Percentiles rank a stretch among this genome's conserved stretches.
Evolutionary conservation across 352 stramenopile genomes (phyloP).

Genomic region (Saprolegnia parasitica): DNA sequence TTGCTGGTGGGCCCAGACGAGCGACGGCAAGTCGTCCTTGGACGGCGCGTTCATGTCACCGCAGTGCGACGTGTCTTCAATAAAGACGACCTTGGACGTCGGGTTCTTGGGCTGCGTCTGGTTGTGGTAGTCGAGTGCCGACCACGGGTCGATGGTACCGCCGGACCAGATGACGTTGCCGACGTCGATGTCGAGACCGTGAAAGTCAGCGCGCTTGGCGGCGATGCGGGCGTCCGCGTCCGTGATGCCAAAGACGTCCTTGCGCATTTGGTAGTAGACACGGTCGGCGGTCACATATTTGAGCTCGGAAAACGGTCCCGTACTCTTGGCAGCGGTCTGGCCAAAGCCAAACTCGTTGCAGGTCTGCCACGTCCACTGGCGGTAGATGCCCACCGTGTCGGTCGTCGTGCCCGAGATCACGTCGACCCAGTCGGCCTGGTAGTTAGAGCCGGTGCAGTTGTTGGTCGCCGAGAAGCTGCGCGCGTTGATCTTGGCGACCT

Average conservation of each 20-base stretch:
- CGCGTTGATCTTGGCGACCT: conserved; percentile 15
- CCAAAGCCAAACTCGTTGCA: conserved; percentile 75
- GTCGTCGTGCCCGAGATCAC: conserved; percentile 76
- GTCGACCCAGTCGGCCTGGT: conserved; percentile 59
- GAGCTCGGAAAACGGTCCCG: conserved; percentile 41
- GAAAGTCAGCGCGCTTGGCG: no score
- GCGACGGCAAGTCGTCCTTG: no score
- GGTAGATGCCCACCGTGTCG: conserved; percentile 41
- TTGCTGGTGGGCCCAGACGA: no score
- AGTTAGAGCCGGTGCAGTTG: conserved; percentile 73
- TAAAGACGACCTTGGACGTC: neutral
- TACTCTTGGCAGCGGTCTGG: conserved; percentile 50
- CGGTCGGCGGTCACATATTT: conserved; percentile 81
- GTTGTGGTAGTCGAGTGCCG: conserved; percentile 25
- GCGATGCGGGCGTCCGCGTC: no score
- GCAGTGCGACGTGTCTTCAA: conserved; percentile 4
- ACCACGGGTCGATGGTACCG: conserved; percentile 6
- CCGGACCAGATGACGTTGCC: neutral
- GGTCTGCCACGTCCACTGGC: conserved; percentile 50
- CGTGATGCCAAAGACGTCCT: conserved; percentile 57
- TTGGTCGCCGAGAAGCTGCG: neutral
- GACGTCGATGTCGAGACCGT: neutral
- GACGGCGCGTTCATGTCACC: conserved; percentile 2
- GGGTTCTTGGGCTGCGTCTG: neutral
- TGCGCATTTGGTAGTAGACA: conserved; percentile 71